Conservation (phyloP, 192 early-diverging fungal species). For the Gonapodya sp. region DNA sequence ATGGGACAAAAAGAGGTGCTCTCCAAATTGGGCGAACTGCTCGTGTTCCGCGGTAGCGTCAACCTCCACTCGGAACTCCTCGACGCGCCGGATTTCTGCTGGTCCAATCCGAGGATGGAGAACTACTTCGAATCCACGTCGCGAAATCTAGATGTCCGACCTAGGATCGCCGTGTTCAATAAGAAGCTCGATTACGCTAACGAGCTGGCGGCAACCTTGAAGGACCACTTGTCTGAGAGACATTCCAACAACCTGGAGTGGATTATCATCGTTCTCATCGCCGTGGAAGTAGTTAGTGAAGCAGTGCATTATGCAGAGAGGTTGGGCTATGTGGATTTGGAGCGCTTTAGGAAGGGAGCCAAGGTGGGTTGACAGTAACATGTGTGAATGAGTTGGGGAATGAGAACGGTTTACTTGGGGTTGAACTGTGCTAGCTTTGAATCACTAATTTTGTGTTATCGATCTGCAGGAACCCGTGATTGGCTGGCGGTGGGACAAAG, state of each 20-base stretch:
- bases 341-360: slow-evolving; percentile 6
- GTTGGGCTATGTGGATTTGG: slow-evolving; percentile 13
- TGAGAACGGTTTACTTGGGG: neutral
- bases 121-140: slow-evolving; percentile 32
- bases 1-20: slow-evolving; percentile 33
- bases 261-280: slow-evolving; percentile 26
- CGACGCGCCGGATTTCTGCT: slow-evolving; percentile 53
- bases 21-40: slow-evolving; percentile 39
- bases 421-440: neutral
- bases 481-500: neutral
- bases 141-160: slow-evolving; percentile 42
- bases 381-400: too few relatives aligned
- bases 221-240: slow-evolving; percentile 42
- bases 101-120: slow-evolving; percentile 39
- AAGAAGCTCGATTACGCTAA: slow-evolving; percentile 62
- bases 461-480: neutral
- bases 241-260: slow-evolving; percentile 33
- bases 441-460: neutral
- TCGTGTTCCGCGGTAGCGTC: slow-evolving; percentile 34
- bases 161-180: slow-evolving; percentile 46
- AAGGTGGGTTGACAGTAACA: neutral
- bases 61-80: slow-evolving; percentile 50
- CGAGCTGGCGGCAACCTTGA: slow-evolving; percentile 41
- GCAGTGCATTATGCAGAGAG: slow-evolving; percentile 15
- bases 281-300: slow-evolving; percentile 22